Conservation (phyloP, 2,329 filamentous ascomycete genomes). For the Colletotrichum cordylinicola region DNA sequence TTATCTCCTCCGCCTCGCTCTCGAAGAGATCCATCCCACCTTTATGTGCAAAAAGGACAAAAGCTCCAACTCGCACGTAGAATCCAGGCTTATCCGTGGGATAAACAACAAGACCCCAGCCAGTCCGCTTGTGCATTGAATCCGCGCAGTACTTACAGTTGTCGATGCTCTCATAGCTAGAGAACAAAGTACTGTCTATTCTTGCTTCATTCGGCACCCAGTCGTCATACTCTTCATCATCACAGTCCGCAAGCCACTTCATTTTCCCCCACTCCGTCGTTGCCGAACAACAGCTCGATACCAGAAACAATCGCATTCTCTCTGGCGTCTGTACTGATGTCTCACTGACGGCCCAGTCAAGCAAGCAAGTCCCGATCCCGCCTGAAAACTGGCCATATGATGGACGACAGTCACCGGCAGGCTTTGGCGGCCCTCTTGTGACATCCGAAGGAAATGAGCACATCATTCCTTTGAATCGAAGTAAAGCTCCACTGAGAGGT, state of each 20-base stretch:
- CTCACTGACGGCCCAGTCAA: neutral
- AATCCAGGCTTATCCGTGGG: neutral
- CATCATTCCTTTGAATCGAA: neutral
- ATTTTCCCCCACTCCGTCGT: neutral
- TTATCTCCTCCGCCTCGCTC: neutral
- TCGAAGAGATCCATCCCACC: neutral
- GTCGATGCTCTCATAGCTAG: neutral
- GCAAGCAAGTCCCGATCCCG: neutral
- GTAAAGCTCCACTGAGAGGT: neutral
- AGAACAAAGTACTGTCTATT: rapidly evolving
- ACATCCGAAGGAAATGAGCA: neutral
- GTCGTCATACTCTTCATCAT: neutral
- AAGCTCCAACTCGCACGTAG: neutral
- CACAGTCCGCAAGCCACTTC: neutral
- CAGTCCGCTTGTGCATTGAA: neutral
- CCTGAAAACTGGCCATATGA: neutral
- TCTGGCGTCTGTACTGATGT: neutral
- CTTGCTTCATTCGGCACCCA: neutral
- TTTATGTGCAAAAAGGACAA: neutral
- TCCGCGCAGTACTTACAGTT: neutral
- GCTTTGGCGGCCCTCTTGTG: too few species aligned
- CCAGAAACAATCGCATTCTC: neutral
- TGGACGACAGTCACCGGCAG: neutral
- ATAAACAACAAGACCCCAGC: neutral
- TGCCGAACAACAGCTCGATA: neutral